Conservation (phyloP, 371 early-diverging fungal genomes). For the Dichotomocladium elegans region DNA sequence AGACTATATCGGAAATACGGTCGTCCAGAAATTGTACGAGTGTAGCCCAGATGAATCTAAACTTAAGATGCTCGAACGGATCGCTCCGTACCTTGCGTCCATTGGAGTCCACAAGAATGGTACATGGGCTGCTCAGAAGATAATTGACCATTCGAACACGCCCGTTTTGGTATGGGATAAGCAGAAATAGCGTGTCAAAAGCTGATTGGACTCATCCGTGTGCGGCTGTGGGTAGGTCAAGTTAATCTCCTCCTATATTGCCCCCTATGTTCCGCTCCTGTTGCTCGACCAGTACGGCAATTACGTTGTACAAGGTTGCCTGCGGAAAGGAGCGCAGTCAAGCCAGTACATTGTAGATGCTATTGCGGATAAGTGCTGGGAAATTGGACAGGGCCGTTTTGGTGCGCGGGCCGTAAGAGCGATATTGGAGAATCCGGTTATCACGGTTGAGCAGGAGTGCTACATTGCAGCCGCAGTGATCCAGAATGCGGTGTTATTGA, state of each 20-base stretch:
- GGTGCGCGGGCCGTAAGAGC: slow-evolving; percentile 83
- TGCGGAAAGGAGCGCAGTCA: slow-evolving; percentile 58
- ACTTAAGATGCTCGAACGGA: slow-evolving; percentile 36
- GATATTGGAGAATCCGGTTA: slow-evolving; percentile 67
- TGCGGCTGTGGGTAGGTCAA: slow-evolving; percentile 45
- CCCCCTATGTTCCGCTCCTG: slow-evolving; percentile 67
- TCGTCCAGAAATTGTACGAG: slow-evolving; percentile 80
- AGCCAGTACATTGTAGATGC: slow-evolving; percentile 85
- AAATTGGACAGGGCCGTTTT: slow-evolving; percentile 78
- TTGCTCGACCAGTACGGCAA: slow-evolving; percentile 86
- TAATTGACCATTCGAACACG: slow-evolving; percentile 71
- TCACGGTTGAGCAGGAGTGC: slow-evolving; percentile 51
- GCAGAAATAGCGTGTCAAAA: too few relatives aligned
- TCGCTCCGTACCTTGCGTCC: slow-evolving; percentile 72
- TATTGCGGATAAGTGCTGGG: slow-evolving; percentile 66
- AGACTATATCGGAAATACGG: slow-evolving; percentile 89
- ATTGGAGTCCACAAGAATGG: slow-evolving; percentile 91
- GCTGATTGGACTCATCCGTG: too few relatives aligned
- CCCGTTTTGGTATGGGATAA: slow-evolving; percentile 22
- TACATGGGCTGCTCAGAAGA: slow-evolving; percentile 90
- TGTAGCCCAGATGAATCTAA: slow-evolving; percentile 52
- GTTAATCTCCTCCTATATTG: slow-evolving; percentile 47
- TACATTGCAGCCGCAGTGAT: slow-evolving; percentile 86
- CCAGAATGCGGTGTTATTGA: slow-evolving; percentile 69
- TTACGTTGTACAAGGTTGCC: slow-evolving; percentile 85